These are phyloP conservation scores for Beauveria varroae DNA, from an alignment of 2,329 filamentous ascomycete species.

Conservation along the genomic window DNA sequence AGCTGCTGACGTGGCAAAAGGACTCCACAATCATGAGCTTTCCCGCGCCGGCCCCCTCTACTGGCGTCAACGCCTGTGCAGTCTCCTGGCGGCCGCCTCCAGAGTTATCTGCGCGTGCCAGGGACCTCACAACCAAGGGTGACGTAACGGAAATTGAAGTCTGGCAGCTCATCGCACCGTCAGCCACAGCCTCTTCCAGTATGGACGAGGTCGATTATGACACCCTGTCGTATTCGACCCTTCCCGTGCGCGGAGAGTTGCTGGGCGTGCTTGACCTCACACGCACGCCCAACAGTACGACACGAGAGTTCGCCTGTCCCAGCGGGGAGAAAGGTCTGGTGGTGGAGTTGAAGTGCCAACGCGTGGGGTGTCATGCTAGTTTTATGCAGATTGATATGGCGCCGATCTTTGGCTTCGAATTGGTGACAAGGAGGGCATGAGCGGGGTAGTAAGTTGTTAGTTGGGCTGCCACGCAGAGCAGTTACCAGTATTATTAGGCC, in stretches of 20 bases:
- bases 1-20: not conserved
- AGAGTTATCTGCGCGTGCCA: not conserved
- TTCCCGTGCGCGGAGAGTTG: slow-evolving; percentile 8
- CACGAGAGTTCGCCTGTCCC: not conserved
- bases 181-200: not conserved
- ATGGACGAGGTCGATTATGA: slow-evolving; percentile 9
- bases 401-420: slow-evolving; percentile 9
- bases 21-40: slow-evolving; percentile 3
- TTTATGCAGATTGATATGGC: slow-evolving; percentile 7
- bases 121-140: slow-evolving; percentile 6
- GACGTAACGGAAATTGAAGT: slow-evolving; percentile 6
- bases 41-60: not conserved
- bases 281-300: not conserved
- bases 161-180: slow-evolving; percentile 3
- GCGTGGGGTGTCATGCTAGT: slow-evolving; percentile 7
- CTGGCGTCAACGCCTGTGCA: not conserved
- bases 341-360: slow-evolving; percentile 9
- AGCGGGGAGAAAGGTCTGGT: not conserved
- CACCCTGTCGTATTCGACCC: slow-evolving; percentile 3
- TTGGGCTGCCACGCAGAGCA: too few species aligned
- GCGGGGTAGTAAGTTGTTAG: not conserved
- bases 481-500: too few species aligned
- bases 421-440: not conserved
- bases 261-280: slow-evolving; percentile 5
- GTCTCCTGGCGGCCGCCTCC: not conserved